Evolutionary conservation across 768 basidiomycete genomes (phyloP), one percentile per base, ranked within the genome.

Genomic region (Rhodotorula graminis): DNA sequence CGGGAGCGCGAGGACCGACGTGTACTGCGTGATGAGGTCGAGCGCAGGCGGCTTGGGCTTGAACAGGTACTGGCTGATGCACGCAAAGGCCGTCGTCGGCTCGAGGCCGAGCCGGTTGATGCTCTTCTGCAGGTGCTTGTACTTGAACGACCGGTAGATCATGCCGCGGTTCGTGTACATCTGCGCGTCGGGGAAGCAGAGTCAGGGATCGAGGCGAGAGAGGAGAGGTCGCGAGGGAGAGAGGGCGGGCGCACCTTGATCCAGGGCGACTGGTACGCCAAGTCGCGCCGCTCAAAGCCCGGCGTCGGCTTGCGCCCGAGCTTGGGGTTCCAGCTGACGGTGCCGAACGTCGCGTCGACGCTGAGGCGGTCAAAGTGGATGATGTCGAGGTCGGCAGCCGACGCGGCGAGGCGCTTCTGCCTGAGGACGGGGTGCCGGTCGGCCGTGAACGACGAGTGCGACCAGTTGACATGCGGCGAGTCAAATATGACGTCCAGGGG

Each of bases 401-500:
- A 21, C 10, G 64, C 52, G 19, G 55, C 66, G 57, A 74, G 73
- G 5, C 31, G 23, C 27, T 29, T n/a, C 33, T 61, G 46, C 9
- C 69, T 65, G 37, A 74, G 58, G 23, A 74, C 63, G 0, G 69
- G 69, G 49, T 74, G 69, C 15, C 37, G 50, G 9, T 52, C 10
- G 19, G 65, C 56, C 3, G 69, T 70, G 69, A 57, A 74, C 16
- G 69, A 67, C 33, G 73, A 74, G 59, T 67, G 61, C 16, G 69
- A 68, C 73, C 73, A 75, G 59, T 75, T 55, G 67, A 75, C 40
- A 55, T 61, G 29, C 9, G 73, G 73, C 11, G 70, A 68, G 67
- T 71, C 69, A 64, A 75, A 75, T 25, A 75, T 64, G 59, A 75
- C 56, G 59, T 75, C 73, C 64, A 75, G 66, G 10, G 73, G 73